Evolutionary conservation across 1,139 yeast genomes (phyloP), one percentile per base, ranked within the genome.

Genomic region (Blastobotrys capitulatus): DNA sequence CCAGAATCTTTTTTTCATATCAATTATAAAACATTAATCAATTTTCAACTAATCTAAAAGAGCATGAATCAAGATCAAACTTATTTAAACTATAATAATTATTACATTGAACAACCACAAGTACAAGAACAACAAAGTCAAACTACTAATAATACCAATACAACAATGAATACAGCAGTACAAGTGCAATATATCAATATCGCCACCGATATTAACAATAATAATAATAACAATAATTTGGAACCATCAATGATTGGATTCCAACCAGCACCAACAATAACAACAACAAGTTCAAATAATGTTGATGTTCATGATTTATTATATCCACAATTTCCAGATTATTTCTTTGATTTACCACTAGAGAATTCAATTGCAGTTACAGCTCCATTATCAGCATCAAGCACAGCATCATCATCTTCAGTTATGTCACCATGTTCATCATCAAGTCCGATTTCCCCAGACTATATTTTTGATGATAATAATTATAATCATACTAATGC

Each of bases 311-410:
- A 29, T 12, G n/a, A 29, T 29, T 6, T 29, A 6, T 26, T 37
- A n/a, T 37, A 37, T 26, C 40, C 40, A 27, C 40, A 37, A 27
- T 37, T 20, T 37, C 40, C 40, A 19, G 40, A 37, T 27, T 37
- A 37, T 26, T 37, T 37, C 19, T 29, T 29, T 13, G 32, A 29
- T 29, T 3, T 29, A 9, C 32, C 12, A 29, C n/a, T 6, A 29
- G 32, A 12, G 6, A 13, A 10, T 10, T 3, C 12, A 29, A 7
- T 22, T 22, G 9, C 29, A 7, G 12, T 13, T 12, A 3, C 32
- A 29, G 9, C 32, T 4, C 32, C 5, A 29, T 10, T 6, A 6
- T 10, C n/a, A 13, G 32, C 32, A 12, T 3, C 32, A 29, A 22
- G 6, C 7, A 10, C 32, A 12, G 4, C 32, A 6, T 29, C 32